Conservation (phyloP, 176 grass and related monocot species). For the Hordeum marinum region DNA sequence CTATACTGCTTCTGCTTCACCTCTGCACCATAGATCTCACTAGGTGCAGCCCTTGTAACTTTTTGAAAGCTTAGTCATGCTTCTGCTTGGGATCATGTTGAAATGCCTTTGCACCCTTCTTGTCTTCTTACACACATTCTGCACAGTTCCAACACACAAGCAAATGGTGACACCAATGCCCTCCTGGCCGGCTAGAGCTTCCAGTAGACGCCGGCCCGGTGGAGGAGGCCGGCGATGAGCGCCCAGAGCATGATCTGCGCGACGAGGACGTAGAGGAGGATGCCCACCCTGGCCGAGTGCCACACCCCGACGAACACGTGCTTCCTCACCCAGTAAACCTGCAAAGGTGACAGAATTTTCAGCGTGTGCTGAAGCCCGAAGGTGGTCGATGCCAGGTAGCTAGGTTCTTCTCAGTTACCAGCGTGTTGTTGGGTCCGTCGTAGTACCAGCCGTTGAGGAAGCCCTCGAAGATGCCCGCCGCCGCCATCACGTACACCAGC, state of each 20-base stretch:
- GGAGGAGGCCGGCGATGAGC: slow-evolving; percentile 62
- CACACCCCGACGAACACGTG: slow-evolving; percentile 77
- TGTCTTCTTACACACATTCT: too few relatives aligned
- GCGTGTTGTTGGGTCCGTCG: slow-evolving; percentile 75
- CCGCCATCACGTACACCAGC: slow-evolving; percentile 96
- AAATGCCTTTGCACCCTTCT: too few relatives aligned
- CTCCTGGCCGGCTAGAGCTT: slow-evolving; percentile 41
- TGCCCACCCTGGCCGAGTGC: slow-evolving; percentile 64
- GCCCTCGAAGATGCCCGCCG: slow-evolving; percentile 87
- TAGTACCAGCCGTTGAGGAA: slow-evolving; percentile 98
- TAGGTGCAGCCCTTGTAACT: too few relatives aligned
- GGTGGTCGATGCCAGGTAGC: neutral
- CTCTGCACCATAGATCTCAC: too few relatives aligned
- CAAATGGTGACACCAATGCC: too few relatives aligned
- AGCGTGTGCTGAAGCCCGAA: neutral
- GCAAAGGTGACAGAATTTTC: neutral
- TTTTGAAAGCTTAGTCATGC: too few relatives aligned
- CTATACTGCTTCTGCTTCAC: too few relatives aligned
- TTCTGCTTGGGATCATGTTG: too few relatives aligned
- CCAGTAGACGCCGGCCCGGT: slow-evolving; percentile 69
- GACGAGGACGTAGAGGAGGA: slow-evolving; percentile 88
- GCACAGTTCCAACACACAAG: too few relatives aligned
- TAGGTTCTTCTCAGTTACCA: slow-evolving; percentile 36
- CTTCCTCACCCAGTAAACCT: slow-evolving; percentile 94
- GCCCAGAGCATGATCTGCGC: slow-evolving; percentile 87